Base-by-base conservation (phyloP, 169 alveolate species). In the Cryptosporidium bovis region DNA sequence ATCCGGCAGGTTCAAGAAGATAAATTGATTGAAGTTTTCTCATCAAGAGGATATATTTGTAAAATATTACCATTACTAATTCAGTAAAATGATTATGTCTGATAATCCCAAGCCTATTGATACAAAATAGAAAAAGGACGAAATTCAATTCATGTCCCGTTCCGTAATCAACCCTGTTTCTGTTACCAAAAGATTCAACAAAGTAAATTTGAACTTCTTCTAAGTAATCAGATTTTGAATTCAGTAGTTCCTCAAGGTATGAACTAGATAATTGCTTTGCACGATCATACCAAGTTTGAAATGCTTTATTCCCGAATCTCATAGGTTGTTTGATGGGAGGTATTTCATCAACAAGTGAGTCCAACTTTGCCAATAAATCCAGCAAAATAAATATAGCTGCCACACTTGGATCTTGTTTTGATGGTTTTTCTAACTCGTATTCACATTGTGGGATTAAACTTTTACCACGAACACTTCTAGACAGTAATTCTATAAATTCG, bases 1-100 rank as follows among this genome's bases (percentile, higher is more conserved):
- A 96, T 7, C 99, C 99, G 0, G 99, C 99, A 3, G 99, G 99
- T 90, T 98, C 99, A 33, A 98, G 96, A 65, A 94, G 94, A 90
- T 98, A 98, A 51, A 95, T 90, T 50, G 93, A 93, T 90, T 97
- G 97, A 31, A 98, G 92, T 82, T 94, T 93, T 89, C 99, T 96
- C 85, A 97, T 96, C 48, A 98, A 92, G 53, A 93, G 93, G 34
- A 98, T 93, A 90, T 98, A 98, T 66, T 98, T 96, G 66, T 83
- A 55, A 71, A 91, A 82, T 24, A 90, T 67, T 12, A 66, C 82
- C 71, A 66, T 84, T 18, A 83, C 40, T 27, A 89, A 33, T 24
- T 64, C 71, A 18, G 90, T 29, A 34, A 50, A 33, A 56, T 71
- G 89, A 13, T 51, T 64, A 8, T 82, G 46, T 27, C 82, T 90